Conservation (phyloP, 2,329 filamentous ascomycete genomes). For the Onygena corvina region DNA sequence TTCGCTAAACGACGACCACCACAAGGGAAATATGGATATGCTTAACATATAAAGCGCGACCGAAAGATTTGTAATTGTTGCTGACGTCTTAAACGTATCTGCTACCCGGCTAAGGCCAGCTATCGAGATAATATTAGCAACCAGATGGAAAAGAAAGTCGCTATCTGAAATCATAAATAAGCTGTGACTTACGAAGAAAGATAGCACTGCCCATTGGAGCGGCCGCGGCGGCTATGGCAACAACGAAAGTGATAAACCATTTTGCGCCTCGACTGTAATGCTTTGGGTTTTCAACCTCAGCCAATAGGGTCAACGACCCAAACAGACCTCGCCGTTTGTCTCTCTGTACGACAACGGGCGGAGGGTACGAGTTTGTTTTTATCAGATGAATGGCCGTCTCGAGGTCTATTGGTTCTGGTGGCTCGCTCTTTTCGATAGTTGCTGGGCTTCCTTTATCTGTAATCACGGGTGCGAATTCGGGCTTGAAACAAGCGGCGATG, state of each 20-base stretch:
- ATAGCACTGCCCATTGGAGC: slow-evolving; percentile 77
- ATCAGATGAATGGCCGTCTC: neutral
- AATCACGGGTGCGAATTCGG: neutral
- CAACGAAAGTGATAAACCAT: slow-evolving; percentile 70
- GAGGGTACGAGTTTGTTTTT: slow-evolving; percentile 5
- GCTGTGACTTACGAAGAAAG: slow-evolving; percentile 55
- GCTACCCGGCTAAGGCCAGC: slow-evolving; percentile 57
- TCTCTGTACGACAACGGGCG: slow-evolving; percentile 39
- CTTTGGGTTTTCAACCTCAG: slow-evolving; percentile 65
- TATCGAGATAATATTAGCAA: slow-evolving; percentile 24
- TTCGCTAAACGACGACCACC: slow-evolving; percentile 78
- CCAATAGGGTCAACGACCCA: slow-evolving; percentile 56
- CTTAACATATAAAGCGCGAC: slow-evolving; percentile 70
- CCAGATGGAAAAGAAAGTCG: neutral
- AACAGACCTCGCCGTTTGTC: slow-evolving; percentile 58
- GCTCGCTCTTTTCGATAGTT: neutral
- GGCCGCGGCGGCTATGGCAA: slow-evolving; percentile 63
- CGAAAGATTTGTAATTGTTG: slow-evolving; percentile 60
- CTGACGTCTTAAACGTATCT: slow-evolving; percentile 47
- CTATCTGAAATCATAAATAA: slow-evolving; percentile 1
- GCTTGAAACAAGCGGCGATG: neutral
- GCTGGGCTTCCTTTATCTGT: neutral
- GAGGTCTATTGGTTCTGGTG: neutral
- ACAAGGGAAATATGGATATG: slow-evolving; percentile 74
- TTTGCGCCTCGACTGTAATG: slow-evolving; percentile 63